A percentile compares a stretch with the other conserved stretches of the same genome.
Evolutionary conservation across 352 stramenopile genomes (phyloP).

Genomic region (Pythium aquatile): DNA sequence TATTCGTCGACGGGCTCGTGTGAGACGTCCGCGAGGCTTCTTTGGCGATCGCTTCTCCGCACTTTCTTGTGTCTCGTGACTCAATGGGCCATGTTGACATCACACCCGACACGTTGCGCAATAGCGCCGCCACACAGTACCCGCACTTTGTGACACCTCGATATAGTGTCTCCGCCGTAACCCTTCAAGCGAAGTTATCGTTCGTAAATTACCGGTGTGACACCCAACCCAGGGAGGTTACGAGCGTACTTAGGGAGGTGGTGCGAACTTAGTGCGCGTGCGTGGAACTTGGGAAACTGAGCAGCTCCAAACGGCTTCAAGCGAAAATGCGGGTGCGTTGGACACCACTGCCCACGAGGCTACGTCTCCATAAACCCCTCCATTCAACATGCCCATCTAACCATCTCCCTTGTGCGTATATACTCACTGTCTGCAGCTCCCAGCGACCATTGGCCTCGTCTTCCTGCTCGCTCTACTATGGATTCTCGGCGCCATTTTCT

Average conservation of each 20-base stretch:
- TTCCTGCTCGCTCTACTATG: conserved; percentile 65
- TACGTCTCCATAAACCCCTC: background rate
- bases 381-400: background rate
- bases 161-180: background rate
- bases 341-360: background rate
- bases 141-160: conserved; percentile 3
- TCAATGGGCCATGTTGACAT: conserved; percentile 27
- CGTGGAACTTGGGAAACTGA: background rate
- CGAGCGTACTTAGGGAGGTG: background rate
- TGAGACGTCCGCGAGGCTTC: background rate
- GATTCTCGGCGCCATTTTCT: conserved; percentile 72
- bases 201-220: background rate
- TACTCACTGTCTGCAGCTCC: conserved; percentile 39
- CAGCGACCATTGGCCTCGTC: conserved; percentile 62
- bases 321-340: conserved; percentile 22
- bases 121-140: conserved; percentile 1
- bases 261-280: background rate
- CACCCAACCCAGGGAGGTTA: too few species aligned
- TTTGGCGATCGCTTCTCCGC: conserved; percentile 19
- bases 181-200: background rate
- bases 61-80: conserved; percentile 30
- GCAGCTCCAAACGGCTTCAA: conserved; percentile 18
- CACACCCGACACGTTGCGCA: conserved; percentile 25
- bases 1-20: background rate
- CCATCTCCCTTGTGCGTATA: background rate